Evolutionary conservation across 345 rosid species (phyloP).

Genomic region (Lepidium didymum): DNA sequence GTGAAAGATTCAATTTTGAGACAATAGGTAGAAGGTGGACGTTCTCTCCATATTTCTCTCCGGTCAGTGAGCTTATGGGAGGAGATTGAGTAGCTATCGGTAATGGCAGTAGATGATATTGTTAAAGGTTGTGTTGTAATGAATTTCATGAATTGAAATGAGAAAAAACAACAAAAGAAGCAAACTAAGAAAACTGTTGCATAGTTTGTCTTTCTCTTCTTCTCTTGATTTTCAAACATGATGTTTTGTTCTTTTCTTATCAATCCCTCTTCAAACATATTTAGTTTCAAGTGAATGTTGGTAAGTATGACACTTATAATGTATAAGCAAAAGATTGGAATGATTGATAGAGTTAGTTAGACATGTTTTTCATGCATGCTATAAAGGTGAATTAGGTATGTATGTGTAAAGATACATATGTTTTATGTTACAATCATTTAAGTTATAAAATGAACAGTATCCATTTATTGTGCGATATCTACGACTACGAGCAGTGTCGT

Average conservation of each 20-base stretch:
- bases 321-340: background rate
- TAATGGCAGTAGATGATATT: background rate
- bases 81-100: background rate
- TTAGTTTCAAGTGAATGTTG: background rate
- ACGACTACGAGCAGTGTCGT: no score
- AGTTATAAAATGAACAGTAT: no score
- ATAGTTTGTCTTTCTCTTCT: conserved; percentile 7
- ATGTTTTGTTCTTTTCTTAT: background rate
- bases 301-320: background rate
- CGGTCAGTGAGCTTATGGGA: background rate
- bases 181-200: background rate
- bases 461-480: no score
- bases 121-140: background rate
- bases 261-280: background rate
- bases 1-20: background rate
- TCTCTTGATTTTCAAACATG: background rate
- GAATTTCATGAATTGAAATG: background rate
- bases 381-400: no score
- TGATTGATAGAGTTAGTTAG: background rate
- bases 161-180: background rate
- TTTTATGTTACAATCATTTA: no score
- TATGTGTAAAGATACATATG: no score
- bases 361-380: background rate
- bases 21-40: conserved; percentile 8
- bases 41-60: background rate